Base-by-base conservation (phyloP, 148 eudicot genomes). In the Rhododendron simsii region DNA sequence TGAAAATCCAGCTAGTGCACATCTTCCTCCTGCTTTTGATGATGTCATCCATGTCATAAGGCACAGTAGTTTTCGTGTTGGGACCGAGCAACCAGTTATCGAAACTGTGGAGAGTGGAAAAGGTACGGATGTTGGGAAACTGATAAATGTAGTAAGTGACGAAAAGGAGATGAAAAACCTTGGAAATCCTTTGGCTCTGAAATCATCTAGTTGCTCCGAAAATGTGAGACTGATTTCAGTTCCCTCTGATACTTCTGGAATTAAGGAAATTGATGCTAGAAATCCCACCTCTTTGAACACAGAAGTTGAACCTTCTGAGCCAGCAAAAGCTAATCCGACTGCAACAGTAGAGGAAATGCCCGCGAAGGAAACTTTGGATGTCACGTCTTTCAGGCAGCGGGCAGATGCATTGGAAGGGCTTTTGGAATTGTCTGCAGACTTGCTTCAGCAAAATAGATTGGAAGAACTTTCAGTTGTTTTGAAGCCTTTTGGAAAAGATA, bases 381-480 rank as follows among this genome's bases (percentile, higher is more conserved):
- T 98, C n/a, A 95, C 92, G 67, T 98, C 99, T 21, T 93, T 91
- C 65, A 91, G 95, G 81, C 99, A 98, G 90, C 91, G 99, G 84
- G 98, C 99, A 74, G 99, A 94, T 82, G 99, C 99, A 78, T 94
- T 98, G 30, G 99, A 98, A 90, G 99, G 95, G 65, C 90, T 98
- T 41, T 88, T 98, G 35, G 99, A 98, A 90, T 85, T 98, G 84
- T 98, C 98, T 1, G 99, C 99, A 14, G 99, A 98, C 61, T 89
- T 98, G 89, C 91, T 98, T 85, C 95, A 98, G 91, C 96, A 93
- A 61, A 91, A 94, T 71, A 89, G 98, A 86, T 81, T 98, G 78
- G 96, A 95, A 78, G 99, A 98, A 90, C 95, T 98, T 23, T 88
- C 98, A 0, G 96, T 98, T 86, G 98, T 98, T 35, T 86, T 98